These are phyloP conservation scores for Yarrowia bubula DNA, from an alignment of 805 yeast species.

Conservation along the genomic window DNA sequence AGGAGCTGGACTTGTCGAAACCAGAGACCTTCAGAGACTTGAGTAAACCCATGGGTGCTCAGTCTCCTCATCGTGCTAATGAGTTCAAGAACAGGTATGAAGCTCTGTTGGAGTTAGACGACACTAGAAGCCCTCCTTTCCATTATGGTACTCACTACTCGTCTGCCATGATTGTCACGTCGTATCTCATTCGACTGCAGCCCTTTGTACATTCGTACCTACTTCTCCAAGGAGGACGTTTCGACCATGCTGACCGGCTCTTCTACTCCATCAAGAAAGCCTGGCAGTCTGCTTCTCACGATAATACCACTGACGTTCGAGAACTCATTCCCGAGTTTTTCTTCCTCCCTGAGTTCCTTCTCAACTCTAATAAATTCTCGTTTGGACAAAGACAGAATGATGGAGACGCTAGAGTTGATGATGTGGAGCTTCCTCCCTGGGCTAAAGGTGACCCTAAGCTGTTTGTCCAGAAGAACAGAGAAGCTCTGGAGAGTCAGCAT, in stretches of 20 bases:
- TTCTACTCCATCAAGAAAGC: constrained; percentile 73
- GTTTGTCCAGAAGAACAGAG: constrained; percentile 71
- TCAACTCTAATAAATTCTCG: constrained; percentile 61
- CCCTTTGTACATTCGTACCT: constrained; percentile 81
- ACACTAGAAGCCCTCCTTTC: constrained; percentile 66
- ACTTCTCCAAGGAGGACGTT: constrained; percentile 78
- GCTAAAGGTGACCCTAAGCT: constrained; percentile 72
- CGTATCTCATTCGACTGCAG: constrained; percentile 69
- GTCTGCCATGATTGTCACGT: constrained; percentile 88
- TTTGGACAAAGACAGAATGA: constrained; percentile 65
- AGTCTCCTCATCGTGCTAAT: constrained; percentile 54
- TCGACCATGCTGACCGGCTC: constrained; percentile 83
- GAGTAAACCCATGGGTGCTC: constrained; percentile 92
- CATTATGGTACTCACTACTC: constrained; percentile 94
- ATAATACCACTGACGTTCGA: constrained; percentile 82
- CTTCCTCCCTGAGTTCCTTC: constrained; percentile 74
- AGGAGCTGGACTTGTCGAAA: constrained; percentile 60
- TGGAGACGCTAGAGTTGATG: constrained; percentile 48
- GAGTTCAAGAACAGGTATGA: constrained; percentile 71
- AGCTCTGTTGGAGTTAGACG: constrained; percentile 62
- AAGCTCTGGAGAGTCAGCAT: constrained; percentile 78
- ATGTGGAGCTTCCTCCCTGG: constrained; percentile 81
- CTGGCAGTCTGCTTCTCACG: constrained; percentile 76
- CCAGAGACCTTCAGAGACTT: constrained; percentile 68
- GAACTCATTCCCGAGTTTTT: constrained; percentile 86